These are phyloP conservation scores for Glutinoglossum americanum DNA, from an alignment of 495 filamentous ascomycete species.

Conservation along the genomic window DNA sequence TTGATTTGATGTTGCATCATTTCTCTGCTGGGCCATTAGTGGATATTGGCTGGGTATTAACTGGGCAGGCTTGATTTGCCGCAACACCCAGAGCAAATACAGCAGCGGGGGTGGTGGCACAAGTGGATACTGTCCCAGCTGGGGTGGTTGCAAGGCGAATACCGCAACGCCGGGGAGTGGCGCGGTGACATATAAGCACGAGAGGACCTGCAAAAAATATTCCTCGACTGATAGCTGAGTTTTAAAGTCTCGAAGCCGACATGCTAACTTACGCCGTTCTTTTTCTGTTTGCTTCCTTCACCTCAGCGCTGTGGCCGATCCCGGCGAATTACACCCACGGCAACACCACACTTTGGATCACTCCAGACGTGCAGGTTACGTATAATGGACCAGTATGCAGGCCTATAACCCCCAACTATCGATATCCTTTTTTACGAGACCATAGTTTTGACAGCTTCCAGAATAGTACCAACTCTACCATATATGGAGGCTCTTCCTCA, in stretches of 20 bases:
- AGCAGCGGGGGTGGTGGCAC: neutral
- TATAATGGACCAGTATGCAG: neutral
- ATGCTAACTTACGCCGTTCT: neutral
- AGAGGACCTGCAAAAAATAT: neutral
- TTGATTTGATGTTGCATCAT: neutral
- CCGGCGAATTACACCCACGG: conserved; percentile 13
- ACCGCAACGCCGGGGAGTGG: neutral
- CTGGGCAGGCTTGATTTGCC: neutral
- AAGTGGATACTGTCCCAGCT: neutral
- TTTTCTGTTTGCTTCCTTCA: conserved; percentile 6
- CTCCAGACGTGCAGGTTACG: conserved; percentile 7
- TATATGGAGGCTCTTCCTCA: neutral
- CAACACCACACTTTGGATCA: conserved; percentile 13
- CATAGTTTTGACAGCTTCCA: neutral
- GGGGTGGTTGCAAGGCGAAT: neutral
- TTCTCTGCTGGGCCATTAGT: no score
- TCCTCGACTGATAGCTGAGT: neutral
- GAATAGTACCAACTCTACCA: neutral
- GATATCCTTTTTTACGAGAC: neutral
- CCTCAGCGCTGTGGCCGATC: conserved; percentile 16
- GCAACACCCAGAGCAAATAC: neutral
- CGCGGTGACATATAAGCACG: neutral
- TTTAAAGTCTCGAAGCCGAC: neutral
- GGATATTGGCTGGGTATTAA: no score
- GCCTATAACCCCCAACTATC: neutral